Base-by-base conservation (phyloP, 73 alveolate species). In the Symbiodinium pilosum region DNA sequence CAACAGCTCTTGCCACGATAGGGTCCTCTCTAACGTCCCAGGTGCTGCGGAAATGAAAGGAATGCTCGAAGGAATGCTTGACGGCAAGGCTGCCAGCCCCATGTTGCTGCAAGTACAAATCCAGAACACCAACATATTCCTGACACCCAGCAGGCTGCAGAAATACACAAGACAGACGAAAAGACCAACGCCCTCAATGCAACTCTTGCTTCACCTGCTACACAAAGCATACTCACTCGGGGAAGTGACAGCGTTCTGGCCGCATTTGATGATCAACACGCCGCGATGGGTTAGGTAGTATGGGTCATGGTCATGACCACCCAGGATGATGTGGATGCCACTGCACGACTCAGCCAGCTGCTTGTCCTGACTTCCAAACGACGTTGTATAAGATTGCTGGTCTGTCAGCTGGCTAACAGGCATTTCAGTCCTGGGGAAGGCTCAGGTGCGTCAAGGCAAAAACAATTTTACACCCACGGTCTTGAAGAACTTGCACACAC, bases 271-370 rank as follows among this genome's bases (percentile, higher is more conserved):
- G 32, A 89, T 89, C 0, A 38, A 54, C 51, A 89, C 96, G 39
- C 96, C 96, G 52, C 18, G 39, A 77, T 89, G 96, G 41, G 43
- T 32, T 73, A 89, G 38, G 40, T 42, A 89, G 32, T 68, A 69
- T 11, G 96, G 96, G 77, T 89, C 96, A n/a, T 89, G 96, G 39
- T 89, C 96, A 30, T 89, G 96, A 54, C 96, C 96, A 42, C 96
- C 96, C 47, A 89, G 42, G 52, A 89, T 69, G 24, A 85, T 87
- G n/a, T 64, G 87, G 40, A 89, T 4, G 30, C 39, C 96, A 21
- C 73, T 75, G 36, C 96, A 89, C 18, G 96, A 85, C 2, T 69
- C 54, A 26, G 96, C 96, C 54, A 89, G 52, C 47, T 89, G 54
- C 77, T 89, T 89, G 87, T 89, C 96, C n/a, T 52, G 69, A 9